These are phyloP conservation scores for Dentipellis sp. DNA, from an alignment of 768 basidiomycete species.

Conservation along the genomic window DNA sequence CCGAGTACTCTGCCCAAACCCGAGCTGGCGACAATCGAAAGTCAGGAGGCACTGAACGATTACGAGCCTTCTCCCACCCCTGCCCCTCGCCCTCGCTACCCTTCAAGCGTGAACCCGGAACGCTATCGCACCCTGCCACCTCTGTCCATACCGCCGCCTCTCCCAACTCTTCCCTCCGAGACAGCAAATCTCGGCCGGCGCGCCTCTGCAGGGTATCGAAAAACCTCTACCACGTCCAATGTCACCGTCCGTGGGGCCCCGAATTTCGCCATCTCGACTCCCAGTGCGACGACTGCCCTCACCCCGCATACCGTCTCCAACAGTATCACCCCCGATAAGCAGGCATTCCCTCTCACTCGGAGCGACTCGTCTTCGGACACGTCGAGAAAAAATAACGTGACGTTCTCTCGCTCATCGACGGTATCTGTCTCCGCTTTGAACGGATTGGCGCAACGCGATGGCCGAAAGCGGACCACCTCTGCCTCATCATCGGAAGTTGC, in stretches of 20 bases:
- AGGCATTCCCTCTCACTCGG: slow-evolving; percentile 20
- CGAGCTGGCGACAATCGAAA: slow-evolving; percentile 14
- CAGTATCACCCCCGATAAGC: slow-evolving; percentile 18
- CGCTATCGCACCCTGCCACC: slow-evolving; percentile 38
- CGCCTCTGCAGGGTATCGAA: slow-evolving; percentile 23
- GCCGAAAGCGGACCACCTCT: slow-evolving; percentile 27
- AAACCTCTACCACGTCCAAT: slow-evolving; percentile 34
- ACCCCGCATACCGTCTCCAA: slow-evolving; percentile 57
- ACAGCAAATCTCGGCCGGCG: slow-evolving; percentile 22
- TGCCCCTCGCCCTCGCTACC: slow-evolving; percentile 23
- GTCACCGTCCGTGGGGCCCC: slow-evolving; percentile 36
- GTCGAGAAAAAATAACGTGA: slow-evolving; percentile 36
- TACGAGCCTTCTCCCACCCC: slow-evolving; percentile 42
- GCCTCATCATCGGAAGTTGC: slow-evolving; percentile 2
- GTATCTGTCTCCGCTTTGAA: slow-evolving; percentile 43
- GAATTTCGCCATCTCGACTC: slow-evolving; percentile 38
- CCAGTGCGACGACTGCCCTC: slow-evolving; percentile 56
- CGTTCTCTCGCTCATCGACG: slow-evolving; percentile 56
- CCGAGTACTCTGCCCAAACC: slow-evolving; percentile 15
- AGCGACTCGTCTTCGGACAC: slow-evolving; percentile 10
- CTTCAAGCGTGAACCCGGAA: slow-evolving; percentile 27
- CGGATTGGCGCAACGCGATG: slow-evolving; percentile 47
- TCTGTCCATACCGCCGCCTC: slow-evolving; percentile 47
- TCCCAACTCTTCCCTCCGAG: slow-evolving; percentile 55
- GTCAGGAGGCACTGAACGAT: slow-evolving; percentile 23